Base-by-base conservation (phyloP, 2,329 filamentous ascomycete genomes). In the Colletotrichum magnum region DNA sequence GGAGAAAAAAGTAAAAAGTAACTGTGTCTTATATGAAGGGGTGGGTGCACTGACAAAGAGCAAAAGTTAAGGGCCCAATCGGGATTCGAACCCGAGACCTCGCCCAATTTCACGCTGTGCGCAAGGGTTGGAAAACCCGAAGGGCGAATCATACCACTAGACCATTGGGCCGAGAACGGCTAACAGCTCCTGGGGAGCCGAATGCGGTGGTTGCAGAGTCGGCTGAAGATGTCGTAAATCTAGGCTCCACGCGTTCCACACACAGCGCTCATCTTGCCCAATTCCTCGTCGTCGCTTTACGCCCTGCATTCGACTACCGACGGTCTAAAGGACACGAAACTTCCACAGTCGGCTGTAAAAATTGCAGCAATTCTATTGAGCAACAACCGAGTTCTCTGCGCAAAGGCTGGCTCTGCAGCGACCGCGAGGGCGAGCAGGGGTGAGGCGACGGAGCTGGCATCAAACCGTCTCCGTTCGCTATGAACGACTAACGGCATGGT, bases 111-210 rank as follows among this genome's bases (percentile, higher is more conserved):
- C 47, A 47, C 24, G 50, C 62, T 66, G 6, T 2, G 56, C 51
- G 26, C 24, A 45, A 60, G 62, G 62, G 51, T 56, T 66, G 18
- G 26, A 1, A 21, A 21, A 66, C 66, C 66, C 66, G 66, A 69
- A 69, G 66, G 66, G 66, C 66, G 66, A 69, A 69, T 69, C 66
- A 69, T 69, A 69, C 66, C 66, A 69, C 66, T 69, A 69, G 66
- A 69, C 66, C 66, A 69, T 61, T 69, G 66, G 32, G 66, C 66
- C 66, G 16, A 3, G 6, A 4, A 18, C 28, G 12, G 15, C 18
- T 59, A 6, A 21, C 58, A 53, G 10, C 16, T 47, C 39, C 50
- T 53, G 16, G n/a, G 47, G 47, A 36, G n/a, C 26, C 45, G 18
- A 47, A 61, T 32, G 58, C 24, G 28, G 48, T 43, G 28, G 51